Base-by-base conservation (phyloP, 2,329 filamentous ascomycete species). In the Fusarium tjaetaba region DNA sequence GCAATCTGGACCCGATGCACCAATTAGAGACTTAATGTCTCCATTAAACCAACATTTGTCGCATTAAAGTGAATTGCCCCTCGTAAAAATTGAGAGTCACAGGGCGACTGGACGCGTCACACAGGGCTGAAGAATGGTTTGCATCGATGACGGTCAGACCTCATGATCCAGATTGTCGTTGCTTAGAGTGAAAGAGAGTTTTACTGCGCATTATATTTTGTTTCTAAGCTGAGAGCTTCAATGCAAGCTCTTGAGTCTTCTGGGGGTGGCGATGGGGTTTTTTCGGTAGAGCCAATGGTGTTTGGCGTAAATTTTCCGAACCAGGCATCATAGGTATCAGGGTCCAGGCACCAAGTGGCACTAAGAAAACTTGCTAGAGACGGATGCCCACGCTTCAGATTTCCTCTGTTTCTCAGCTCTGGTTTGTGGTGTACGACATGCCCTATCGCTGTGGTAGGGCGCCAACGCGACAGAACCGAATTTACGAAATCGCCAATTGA, bases 61-160 rank as follows among this genome's bases (percentile, higher is more conserved):
- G 36, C 45, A 42, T 43, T 48, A 15, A 13, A 63, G 39, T 11
- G 53, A 10, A 59, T 57, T 9, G 53, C 42, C 39, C n/a, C 42
- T 42, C 22, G 48, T 49, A 28, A 41, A 41, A 49, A 22, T 16
- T 42, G 11, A 52, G 15, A 52, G 49, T 30, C 36, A 49, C 61
- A 46, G n/a, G 51, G 36, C 42, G 10, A 8, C 18, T 9, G 18
- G 65, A 52, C 65, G 55, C 65, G 64, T 68, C 64, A 68, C 24
- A 41, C 63, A 67, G 39, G 65, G 65, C 61, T 67, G 52, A 59
- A 26, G 36, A 43, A 59, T 59, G 51, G 24, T 38, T 36, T 57
- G 39, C 63, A 42, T 42, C 39, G 11, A 42, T 36, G 20, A 45
- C 42, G 34, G 34, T 13, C 13, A 46, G 24, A 51, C 22, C 57